Conservation (phyloP, 768 basidiomycete genomes). For the Serendipita sp. region DNA sequence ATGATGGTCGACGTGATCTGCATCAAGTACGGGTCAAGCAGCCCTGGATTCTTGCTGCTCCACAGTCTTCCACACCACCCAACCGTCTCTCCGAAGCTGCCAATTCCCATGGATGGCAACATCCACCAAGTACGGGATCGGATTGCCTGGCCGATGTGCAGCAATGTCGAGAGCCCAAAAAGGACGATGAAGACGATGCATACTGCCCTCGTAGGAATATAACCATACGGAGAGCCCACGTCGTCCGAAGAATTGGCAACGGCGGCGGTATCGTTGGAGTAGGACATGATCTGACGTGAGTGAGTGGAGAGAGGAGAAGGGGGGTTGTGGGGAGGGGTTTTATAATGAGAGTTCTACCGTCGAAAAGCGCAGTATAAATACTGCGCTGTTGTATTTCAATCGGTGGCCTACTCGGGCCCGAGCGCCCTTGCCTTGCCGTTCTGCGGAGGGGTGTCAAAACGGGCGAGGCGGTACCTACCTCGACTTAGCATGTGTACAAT, state of each 20-base stretch:
- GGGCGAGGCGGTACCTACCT: no score
- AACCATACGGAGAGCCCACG: neutral
- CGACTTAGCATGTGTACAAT: no score
- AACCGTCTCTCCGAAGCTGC: neutral
- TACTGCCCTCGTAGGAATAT: neutral
- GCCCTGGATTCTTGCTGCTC: neutral
- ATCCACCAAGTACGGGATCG: neutral
- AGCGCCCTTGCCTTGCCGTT: no score
- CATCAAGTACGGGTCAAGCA: neutral
- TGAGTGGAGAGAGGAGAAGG: no score
- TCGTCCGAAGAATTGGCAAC: no score
- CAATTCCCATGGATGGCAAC: neutral
- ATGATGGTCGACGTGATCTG: constrained; percentile 21
- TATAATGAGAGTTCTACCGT: no score
- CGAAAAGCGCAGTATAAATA: neutral
- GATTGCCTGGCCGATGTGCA: neutral
- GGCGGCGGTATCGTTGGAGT: no score
- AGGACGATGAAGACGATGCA: neutral
- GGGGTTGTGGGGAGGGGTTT: no score
- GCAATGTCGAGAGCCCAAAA: neutral
- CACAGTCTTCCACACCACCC: neutral
- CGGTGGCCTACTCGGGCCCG: neutral
- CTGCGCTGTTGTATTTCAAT: neutral
- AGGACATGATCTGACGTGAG: no score
- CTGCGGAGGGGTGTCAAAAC: no score